A percentile compares a stretch with the other conserved stretches of the same genome.
Conservation (phyloP, 1,284 basidiomycete species). For the Cryptococcus wingfieldii region DNA sequence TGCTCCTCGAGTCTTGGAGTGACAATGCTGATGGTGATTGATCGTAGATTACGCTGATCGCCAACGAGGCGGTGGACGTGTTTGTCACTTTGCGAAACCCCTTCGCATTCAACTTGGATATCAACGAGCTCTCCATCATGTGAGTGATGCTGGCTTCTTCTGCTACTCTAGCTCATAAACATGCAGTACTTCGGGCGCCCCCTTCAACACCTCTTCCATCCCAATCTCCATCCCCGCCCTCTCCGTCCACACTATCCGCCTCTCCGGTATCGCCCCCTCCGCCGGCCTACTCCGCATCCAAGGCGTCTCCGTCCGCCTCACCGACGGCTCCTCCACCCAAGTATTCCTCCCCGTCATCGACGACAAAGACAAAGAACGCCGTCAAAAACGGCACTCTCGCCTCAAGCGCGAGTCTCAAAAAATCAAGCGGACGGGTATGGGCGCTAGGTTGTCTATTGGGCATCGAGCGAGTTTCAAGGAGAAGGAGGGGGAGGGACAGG, state of each 20-base stretch:
- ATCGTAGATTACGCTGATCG: slow-evolving; percentile 63
- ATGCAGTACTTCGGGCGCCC: slow-evolving; percentile 71
- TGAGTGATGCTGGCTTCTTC: slow-evolving; percentile 43
- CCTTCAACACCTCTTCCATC: slow-evolving; percentile 62
- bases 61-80: slow-evolving; percentile 77
- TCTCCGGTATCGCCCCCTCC: slow-evolving; percentile 64
- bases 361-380: slow-evolving; percentile 60
- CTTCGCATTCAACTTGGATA: slow-evolving; percentile 81
- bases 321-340: slow-evolving; percentile 66
- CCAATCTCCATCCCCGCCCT: slow-evolving; percentile 65
- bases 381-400: slow-evolving; percentile 48
- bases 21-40: slow-evolving; percentile 14
- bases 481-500: slow-evolving; percentile 3
- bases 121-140: slow-evolving; percentile 77
- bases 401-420: slow-evolving; percentile 54
- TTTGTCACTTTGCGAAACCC: slow-evolving; percentile 83
- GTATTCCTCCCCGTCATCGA: slow-evolving; percentile 73
- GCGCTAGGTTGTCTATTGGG: slow-evolving; percentile 22
- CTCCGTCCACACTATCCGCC: slow-evolving; percentile 66
- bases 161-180: slow-evolving; percentile 4
- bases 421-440: slow-evolving; percentile 33
- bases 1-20: background rate
- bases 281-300: slow-evolving; percentile 67
- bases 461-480: background rate
- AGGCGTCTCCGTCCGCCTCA: slow-evolving; percentile 72